Evolutionary conservation across 2,329 filamentous ascomycete genomes (phyloP), one percentile per base, ranked within the genome.

Genomic region (Aspergillus eucalypticola): DNA sequence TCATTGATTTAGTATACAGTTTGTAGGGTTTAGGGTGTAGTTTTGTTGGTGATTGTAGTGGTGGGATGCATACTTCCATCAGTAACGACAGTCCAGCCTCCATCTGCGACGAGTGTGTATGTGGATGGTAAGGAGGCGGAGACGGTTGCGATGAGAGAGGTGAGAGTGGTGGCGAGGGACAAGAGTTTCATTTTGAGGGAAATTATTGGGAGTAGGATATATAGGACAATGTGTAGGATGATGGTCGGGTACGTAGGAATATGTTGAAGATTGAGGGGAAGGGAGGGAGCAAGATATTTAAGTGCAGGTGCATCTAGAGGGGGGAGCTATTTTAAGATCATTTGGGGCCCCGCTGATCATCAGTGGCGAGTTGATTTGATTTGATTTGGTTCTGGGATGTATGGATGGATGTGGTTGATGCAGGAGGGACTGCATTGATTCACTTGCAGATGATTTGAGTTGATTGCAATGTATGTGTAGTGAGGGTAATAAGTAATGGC

Each of bases 41-140:
- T 19, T 19, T 19, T 19, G 7, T 25, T 3, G 29, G 3, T 23
- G 3, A 15, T 15, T 41, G 38, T 3, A 1, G 2, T 21, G 6
- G 41, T 17, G 17, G 10, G 5, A 3, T 11, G 17, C 52, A 21
- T 46, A 55, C 53, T 35, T 15, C 53, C 53, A 25, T 55, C 39
- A 7, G 53, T 55, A 2, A 55, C 53, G 5, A 55, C 41, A 0
- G 53, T 55, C 53, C 53, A 55, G 25, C 53, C 53, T 10, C 53
- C 53, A 29, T 55, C 53, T 3, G 53, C 53, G 21, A 55, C 53
- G 13, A 55, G 53, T 15, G 53, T 55, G 8, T 55, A 55, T 15
- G 53, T 17, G 1, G 53, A 42, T 11, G 53, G 53, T 3, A 55
- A 25, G 41, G 53, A 19, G 35, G 42, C 17, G 27, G 50, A 19